phyloP scores from a whole-genome alignment of 495 filamentous ascomycete genomes.

The Penicillium nucicola region DNA sequence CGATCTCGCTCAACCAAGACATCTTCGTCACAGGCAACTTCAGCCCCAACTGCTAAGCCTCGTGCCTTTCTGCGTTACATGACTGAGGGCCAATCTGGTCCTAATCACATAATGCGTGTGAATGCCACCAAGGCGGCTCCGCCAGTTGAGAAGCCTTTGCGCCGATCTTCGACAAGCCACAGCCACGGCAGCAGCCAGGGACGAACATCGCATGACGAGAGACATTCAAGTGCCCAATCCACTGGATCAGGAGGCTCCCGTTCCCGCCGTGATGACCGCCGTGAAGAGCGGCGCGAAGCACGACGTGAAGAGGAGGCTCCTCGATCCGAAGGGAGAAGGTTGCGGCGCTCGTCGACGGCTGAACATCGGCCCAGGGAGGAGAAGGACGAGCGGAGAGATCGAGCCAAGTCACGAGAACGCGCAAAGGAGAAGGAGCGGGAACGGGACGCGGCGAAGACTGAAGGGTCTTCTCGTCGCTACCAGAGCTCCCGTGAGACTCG shows the following conservation, averaged over 20 bases:
- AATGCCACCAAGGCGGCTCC: constrained; percentile 32
- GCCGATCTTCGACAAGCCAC: constrained; percentile 30
- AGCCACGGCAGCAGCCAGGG: constrained; percentile 31
- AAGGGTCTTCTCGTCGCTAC: constrained; percentile 20
- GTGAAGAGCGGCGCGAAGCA: constrained; percentile 1
- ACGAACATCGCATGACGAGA: constrained; percentile 24
- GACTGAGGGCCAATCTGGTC: constrained; percentile 37
- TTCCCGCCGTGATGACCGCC: constrained; percentile 16
- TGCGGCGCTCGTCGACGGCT: constrained; percentile 1
- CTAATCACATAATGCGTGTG: constrained; percentile 32
- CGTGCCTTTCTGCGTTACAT: constrained; percentile 40
- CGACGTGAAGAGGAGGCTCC: too few species aligned
- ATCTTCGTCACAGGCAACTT: constrained; percentile 27
- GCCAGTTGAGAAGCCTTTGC: constrained; percentile 20
- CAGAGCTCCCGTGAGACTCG: constrained; percentile 4
- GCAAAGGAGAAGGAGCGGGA: constrained; percentile 14
- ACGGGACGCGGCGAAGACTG: constrained; percentile 17
- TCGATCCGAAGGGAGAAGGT: constrained; percentile 1
- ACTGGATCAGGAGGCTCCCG: constrained; percentile 23
- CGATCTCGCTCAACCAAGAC: constrained; percentile 16
- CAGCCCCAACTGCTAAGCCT: constrained; percentile 21
- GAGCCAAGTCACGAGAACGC: constrained; percentile 8
- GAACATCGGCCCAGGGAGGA: constrained; percentile 7
- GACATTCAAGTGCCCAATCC: constrained; percentile 22
- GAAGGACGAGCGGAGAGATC: background rate